Evolutionary conservation across 257 asterid genomes (phyloP).

Genomic region (Ehretia macrophylla): DNA sequence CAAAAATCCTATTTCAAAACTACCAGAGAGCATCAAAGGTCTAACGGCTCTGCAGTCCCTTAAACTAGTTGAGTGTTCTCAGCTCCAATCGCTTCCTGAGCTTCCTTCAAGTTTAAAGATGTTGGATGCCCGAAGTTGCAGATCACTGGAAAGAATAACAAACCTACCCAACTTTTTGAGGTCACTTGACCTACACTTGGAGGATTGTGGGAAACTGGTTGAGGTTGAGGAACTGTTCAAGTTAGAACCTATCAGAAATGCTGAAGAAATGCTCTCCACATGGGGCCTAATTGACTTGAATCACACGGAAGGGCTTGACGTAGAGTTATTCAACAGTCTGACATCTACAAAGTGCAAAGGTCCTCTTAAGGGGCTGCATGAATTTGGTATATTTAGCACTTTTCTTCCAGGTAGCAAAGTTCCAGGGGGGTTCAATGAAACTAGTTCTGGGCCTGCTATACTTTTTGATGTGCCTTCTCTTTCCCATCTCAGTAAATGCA

Average conservation of each 20-base stretch:
- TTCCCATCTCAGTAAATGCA: neutral
- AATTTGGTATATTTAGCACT: slow-evolving; percentile 13
- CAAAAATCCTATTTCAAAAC: slow-evolving; percentile 9
- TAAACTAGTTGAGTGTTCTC: neutral
- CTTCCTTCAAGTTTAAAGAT: slow-evolving; percentile 4
- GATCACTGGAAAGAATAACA: slow-evolving; percentile 4
- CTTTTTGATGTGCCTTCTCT: slow-evolving; percentile 3
- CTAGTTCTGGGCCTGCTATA: neutral
- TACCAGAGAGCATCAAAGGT: slow-evolving; percentile 11
- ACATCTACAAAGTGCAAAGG: neutral
- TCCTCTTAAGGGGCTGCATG: slow-evolving; percentile 6
- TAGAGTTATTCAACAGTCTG: slow-evolving; percentile 3
- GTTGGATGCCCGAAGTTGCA: slow-evolving; percentile 3
- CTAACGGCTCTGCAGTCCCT: slow-evolving; percentile 5
- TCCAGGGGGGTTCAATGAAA: slow-evolving; percentile 4
- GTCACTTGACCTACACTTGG: neutral
- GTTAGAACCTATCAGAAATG: neutral
- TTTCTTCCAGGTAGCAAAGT: slow-evolving; percentile 1
- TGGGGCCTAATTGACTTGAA: neutral
- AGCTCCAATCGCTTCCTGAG: slow-evolving; percentile 12
- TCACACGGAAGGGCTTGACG: neutral
- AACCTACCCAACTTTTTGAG: slow-evolving; percentile 10
- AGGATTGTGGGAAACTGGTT: slow-evolving; percentile 3
- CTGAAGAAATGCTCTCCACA: neutral
- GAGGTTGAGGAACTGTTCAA: slow-evolving; percentile 4